phyloP scores from a whole-genome alignment of 345 rosid genomes.

The Pseudoturritis turrita region DNA sequence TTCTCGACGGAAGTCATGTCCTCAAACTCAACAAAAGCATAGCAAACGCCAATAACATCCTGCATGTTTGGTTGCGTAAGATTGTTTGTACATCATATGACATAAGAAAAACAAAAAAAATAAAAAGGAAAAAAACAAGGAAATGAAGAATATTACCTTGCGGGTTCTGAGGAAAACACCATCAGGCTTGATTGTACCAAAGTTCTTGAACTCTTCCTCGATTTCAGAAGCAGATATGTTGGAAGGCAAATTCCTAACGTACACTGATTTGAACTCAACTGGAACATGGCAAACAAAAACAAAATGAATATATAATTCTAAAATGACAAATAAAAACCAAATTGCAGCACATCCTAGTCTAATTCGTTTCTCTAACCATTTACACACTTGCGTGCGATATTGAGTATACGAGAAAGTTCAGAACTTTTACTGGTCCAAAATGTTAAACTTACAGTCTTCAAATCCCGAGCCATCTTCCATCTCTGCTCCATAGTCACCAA shows the following conservation, averaged over 20 bases:
- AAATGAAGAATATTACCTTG: conserved; percentile 46
- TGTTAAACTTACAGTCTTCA: conserved; percentile 64
- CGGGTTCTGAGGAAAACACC: conserved; percentile 88
- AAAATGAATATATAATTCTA: not conserved
- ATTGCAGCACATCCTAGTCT: not conserved
- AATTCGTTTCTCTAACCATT: not conserved
- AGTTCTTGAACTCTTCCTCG: conserved; percentile 76
- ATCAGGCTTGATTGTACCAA: conserved; percentile 82
- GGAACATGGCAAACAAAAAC: conserved; percentile 28
- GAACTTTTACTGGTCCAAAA: not conserved
- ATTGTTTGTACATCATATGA: not conserved
- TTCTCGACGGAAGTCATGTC: conserved; percentile 79
- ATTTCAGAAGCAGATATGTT: conserved; percentile 72
- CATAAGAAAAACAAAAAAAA: not conserved
- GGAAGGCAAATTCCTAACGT: conserved; percentile 92
- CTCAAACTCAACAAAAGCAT: conserved; percentile 96
- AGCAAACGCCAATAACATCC: conserved; percentile 93
- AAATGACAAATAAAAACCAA: not conserved
- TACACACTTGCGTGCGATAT: not conserved
- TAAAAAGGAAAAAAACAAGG: not conserved
- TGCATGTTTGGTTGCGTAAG: conserved; percentile 26
- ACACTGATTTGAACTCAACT: conserved; percentile 90
- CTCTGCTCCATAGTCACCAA: conserved; percentile 49
- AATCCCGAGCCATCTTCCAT: conserved; percentile 43
- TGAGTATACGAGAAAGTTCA: not conserved